phyloP scores from a whole-genome alignment of 208 protist genomes.

The Phytomonas francai region DNA sequence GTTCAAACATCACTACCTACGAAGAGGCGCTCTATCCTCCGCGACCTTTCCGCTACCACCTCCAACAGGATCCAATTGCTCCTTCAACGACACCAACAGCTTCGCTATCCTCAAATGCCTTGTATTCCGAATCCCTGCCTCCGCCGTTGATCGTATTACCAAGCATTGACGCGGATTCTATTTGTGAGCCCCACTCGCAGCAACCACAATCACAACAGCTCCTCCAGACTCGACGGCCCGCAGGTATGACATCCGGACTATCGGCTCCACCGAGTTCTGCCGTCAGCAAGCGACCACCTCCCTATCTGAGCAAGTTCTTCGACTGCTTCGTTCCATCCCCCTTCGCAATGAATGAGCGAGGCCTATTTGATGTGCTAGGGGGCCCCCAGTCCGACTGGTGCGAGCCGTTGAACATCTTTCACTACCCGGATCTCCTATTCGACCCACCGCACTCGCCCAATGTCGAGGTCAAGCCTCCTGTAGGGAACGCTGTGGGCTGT shows the following conservation, averaged over 20 bases:
- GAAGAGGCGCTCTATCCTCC: constrained; percentile 61
- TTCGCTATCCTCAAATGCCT: not conserved
- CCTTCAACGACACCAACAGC: not conserved
- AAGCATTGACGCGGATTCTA: constrained; percentile 58
- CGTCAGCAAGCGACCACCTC: constrained; percentile 25
- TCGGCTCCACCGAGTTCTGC: constrained; percentile 9
- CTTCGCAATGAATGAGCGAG: constrained; percentile 8
- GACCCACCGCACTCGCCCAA: not conserved
- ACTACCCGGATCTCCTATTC: constrained; percentile 49
- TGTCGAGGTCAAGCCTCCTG: too few relatives aligned
- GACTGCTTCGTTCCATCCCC: constrained; percentile 48
- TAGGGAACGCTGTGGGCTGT: not conserved
- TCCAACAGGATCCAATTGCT: constrained; percentile 16
- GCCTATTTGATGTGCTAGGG: constrained; percentile 4
- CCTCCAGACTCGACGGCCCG: constrained; percentile 11
- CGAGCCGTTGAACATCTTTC: constrained; percentile 67
- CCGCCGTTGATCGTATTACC: constrained; percentile 38
- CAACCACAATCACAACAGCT: not conserved
- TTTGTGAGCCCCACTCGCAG: constrained; percentile 26
- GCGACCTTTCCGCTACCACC: constrained; percentile 63
- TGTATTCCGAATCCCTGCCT: constrained; percentile 1
- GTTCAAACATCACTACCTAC: constrained; percentile 36
- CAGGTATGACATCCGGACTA: not conserved
- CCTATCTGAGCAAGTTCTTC: constrained; percentile 39
- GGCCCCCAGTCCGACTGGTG: not conserved